phyloP scores from a whole-genome alignment of 768 basidiomycete species.

The Myochromella boudieri region DNA sequence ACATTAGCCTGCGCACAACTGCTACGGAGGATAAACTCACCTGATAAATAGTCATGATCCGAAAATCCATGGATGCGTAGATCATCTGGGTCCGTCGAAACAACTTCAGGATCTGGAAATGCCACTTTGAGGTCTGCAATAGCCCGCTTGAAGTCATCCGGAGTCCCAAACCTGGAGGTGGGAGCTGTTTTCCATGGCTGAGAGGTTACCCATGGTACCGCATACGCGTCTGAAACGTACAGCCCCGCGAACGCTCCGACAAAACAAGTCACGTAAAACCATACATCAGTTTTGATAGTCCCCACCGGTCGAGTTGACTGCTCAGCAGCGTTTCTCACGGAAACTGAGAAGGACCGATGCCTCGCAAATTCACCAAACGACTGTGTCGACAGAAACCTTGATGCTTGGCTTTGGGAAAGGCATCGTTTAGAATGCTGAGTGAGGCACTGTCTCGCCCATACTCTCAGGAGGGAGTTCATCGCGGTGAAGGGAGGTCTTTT shows the following conservation, averaged over 20 bases:
- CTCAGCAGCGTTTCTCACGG: too few relatives aligned
- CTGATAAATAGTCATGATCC: slow-evolving; percentile 47
- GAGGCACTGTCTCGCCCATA: not conserved
- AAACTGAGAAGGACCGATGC: too few relatives aligned
- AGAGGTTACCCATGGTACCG: too few relatives aligned
- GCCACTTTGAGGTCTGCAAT: slow-evolving; percentile 46
- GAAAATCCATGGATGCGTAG: slow-evolving; percentile 57
- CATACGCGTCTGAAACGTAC: too few relatives aligned
- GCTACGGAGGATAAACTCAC: slow-evolving; percentile 29
- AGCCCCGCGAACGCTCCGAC: too few relatives aligned
- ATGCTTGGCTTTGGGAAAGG: not conserved
- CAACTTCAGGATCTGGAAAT: slow-evolving; percentile 35
- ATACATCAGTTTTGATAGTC: too few relatives aligned
- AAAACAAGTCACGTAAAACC: too few relatives aligned
- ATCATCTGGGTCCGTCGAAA: slow-evolving; percentile 53
- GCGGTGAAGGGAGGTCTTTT: slow-evolving; percentile 14
- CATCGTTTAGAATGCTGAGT: not conserved
- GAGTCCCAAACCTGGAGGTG: slow-evolving; percentile 60
- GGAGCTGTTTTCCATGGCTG: too few relatives aligned
- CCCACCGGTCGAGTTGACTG: too few relatives aligned
- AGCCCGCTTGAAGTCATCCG: slow-evolving; percentile 51
- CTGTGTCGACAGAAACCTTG: too few relatives aligned
- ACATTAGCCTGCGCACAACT: not conserved
- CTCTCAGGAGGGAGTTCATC: slow-evolving; percentile 10
- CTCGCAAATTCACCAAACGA: too few relatives aligned